These are phyloP conservation scores for Ambrosia hybrid DNA, from an alignment of 140 eudicot genomes.

Conservation along the genomic window DNA sequence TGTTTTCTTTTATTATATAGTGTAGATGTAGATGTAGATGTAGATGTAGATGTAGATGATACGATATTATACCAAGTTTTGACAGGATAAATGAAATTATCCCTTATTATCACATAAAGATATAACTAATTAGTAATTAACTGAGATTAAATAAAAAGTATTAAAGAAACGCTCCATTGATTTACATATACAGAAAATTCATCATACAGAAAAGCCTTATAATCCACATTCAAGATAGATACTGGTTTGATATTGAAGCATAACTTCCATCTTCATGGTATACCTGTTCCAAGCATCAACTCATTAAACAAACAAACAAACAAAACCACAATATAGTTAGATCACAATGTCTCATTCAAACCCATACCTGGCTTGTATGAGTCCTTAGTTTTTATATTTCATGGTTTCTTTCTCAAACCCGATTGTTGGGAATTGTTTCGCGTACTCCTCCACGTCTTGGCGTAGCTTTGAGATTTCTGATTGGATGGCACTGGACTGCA, in stretches of 20 bases:
- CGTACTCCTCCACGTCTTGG: conserved; percentile 88
- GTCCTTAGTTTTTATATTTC: conserved; percentile 84
- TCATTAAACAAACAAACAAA: conserved; percentile 1
- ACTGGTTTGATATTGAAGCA: conserved; percentile 4
- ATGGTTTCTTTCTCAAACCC: conserved; percentile 97
- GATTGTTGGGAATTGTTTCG: conserved; percentile 93
- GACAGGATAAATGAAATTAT: not conserved
- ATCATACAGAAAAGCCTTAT: conserved; percentile 13
- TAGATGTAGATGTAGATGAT: not conserved
- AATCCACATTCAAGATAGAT: conserved; percentile 11
- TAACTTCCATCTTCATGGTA: conserved; percentile 14
- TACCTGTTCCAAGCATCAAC: conserved; percentile 6
- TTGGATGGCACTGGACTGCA: conserved; percentile 62
- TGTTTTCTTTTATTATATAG: not conserved
- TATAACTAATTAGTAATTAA: not conserved
- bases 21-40: no score
- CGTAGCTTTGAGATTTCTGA: conserved; percentile 86
- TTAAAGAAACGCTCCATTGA: not conserved
- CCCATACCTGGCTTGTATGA: conserved; percentile 42
- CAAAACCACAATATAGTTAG: not conserved
- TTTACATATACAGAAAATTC: conserved; percentile 17
- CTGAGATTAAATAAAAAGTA: conserved; percentile 1
- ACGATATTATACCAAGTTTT: not conserved
- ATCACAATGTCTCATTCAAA: conserved; percentile 9
- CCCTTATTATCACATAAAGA: not conserved